Evolutionary conservation across 805 yeast genomes (phyloP), one percentile per base, ranked within the genome.

Genomic region (Yarrowia alimentaria): DNA sequence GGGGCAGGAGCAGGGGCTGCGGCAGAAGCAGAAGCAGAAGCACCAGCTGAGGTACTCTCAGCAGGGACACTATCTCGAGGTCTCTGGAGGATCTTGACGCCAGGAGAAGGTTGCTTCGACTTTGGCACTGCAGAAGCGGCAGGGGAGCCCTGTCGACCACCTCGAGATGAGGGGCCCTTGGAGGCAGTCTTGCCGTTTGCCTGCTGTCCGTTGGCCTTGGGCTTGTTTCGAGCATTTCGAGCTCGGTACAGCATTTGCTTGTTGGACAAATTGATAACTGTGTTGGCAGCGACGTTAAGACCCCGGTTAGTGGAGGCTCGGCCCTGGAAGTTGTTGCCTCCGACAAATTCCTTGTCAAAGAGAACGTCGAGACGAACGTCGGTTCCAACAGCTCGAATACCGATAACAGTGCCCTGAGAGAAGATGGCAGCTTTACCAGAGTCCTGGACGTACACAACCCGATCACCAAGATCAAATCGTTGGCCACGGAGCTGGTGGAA

Each of bases 401-500:
- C 72, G 43, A 86, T 83, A 51, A 93, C 95, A 1, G 96, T 89
- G 64, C 99, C 99, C 61, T 84, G 84, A 19, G 86, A 76, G 62
- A 84, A 88, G 52, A 82, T 68, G 20, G 96, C 95, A 12, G 90
- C 95, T 61, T 86, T 88, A 47, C 98, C 98, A 18, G 85, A 80
- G 59, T 82, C 85, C 59, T 84, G 83, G 17, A 88, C 85, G 58
- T 86, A 89, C 18, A 85, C 76, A 22, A 93, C 87, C 55, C 99
- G 78, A 62, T 93, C 97, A 60, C 99, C 99, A 17, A 93, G 72
- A 21, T 77, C 75, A 63, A 93, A 93, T 37, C 73, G 68, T 69
- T 93, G 99, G 31, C 75, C 74, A 52, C 83, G 77, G 57, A 93
- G 73, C 56, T 80, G 72, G 60, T 83, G 81, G 61, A 77, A 78